Percentiles rank a stretch among this genome's conserved stretches.
Evolutionary conservation across 2,329 filamentous ascomycete genomes (phyloP).

Genomic region (Penicillium sp.): DNA sequence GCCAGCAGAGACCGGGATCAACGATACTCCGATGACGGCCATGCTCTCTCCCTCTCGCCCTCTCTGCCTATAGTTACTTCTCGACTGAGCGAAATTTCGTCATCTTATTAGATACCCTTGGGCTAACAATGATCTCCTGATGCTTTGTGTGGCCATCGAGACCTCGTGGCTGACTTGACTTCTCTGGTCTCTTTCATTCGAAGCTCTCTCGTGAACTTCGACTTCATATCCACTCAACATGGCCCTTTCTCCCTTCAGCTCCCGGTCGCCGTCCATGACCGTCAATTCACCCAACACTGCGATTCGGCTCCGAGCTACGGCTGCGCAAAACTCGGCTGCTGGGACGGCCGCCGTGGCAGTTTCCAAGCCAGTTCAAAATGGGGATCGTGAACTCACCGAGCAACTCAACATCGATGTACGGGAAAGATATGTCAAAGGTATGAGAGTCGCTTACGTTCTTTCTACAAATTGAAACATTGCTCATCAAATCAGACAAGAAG

Average conservation of each 20-base stretch:
- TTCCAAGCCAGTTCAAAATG: conserved; percentile 14
- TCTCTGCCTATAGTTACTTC: background rate
- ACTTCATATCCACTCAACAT: conserved; percentile 23
- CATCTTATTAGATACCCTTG: background rate
- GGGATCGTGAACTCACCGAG: conserved; percentile 59
- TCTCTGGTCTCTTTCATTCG: background rate
- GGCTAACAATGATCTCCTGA: conserved; percentile 9
- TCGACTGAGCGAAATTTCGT: background rate
- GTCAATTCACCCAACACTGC: conserved; percentile 35
- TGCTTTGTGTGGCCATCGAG: background rate
- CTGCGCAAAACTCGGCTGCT: conserved; percentile 30
- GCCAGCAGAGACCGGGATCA: conserved; percentile 28
- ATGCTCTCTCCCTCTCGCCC: background rate
- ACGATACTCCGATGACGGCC: conserved; percentile 28
- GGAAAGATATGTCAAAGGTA: conserved; percentile 86
- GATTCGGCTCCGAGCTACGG: conserved; percentile 36
- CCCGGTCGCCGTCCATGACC: conserved; percentile 38
- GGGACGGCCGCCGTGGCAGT: conserved; percentile 14
- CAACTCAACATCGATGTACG: conserved; percentile 80
- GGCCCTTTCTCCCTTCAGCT: conserved; percentile 46
- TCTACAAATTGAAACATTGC: background rate
- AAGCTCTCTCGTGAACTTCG: background rate
- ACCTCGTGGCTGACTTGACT: background rate
- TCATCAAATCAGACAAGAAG: conserved; percentile 66
- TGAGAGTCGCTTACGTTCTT: conserved; percentile 6